Percentiles rank a stretch among this genome's conserved stretches.
Conservation (phyloP, 306 rosid species). For the Quercus ilex region DNA sequence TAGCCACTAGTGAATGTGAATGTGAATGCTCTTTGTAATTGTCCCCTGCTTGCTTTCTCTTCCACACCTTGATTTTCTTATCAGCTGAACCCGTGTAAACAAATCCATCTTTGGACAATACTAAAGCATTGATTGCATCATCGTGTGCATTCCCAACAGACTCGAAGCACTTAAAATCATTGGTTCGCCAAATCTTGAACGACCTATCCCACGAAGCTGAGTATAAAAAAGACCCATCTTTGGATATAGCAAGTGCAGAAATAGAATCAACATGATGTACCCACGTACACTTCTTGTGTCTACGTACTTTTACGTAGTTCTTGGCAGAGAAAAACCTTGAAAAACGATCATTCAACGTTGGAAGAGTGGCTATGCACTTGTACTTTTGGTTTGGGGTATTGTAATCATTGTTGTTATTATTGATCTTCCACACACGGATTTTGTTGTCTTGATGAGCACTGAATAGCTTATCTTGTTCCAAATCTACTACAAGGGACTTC, state of each 20-base stretch:
- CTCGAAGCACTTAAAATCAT: constrained; percentile 63
- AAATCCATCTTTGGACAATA: constrained; percentile 35
- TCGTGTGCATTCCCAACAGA: constrained; percentile 58
- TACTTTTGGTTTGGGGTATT: not conserved
- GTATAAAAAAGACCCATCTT: constrained; percentile 48
- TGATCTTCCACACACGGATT: constrained; percentile 62
- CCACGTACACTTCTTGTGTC: constrained; percentile 71
- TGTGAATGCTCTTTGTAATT: constrained; percentile 19
- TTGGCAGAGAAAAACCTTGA: constrained; percentile 34
- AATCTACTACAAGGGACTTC: constrained; percentile 36
- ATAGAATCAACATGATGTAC: constrained; percentile 69
- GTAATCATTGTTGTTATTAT: constrained; percentile 17
- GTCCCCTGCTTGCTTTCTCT: not conserved
- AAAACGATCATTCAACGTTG: constrained; percentile 49
- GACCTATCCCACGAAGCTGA: constrained; percentile 77
- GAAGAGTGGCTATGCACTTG: constrained; percentile 56
- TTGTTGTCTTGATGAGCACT: constrained; percentile 72
- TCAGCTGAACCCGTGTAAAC: constrained; percentile 72
- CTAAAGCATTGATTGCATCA: constrained; percentile 66
- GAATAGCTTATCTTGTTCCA: constrained; percentile 29
- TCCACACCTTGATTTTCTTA: constrained; percentile 64
- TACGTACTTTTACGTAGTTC: constrained; percentile 47
- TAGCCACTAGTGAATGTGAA: constrained; percentile 4
- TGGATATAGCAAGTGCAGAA: constrained; percentile 53
- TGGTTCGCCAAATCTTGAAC: constrained; percentile 63